phyloP scores from a whole-genome alignment of 148 eudicot genomes.

The Oxyria digyna region DNA sequence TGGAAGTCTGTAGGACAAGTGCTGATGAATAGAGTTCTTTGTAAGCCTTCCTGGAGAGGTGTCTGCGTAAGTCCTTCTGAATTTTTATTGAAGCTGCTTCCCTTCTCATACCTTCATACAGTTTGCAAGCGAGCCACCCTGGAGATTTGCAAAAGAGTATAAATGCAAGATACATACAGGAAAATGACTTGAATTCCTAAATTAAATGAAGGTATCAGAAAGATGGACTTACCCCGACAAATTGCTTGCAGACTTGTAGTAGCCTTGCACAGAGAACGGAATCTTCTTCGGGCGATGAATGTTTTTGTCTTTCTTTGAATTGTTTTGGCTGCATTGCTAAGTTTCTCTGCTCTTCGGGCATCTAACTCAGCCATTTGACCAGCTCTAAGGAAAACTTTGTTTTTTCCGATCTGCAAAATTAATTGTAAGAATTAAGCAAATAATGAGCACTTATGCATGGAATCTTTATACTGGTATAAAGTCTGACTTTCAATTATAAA shows the following conservation, averaged over 20 bases:
- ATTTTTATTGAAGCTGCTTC: slow-evolving; percentile 71
- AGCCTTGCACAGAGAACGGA: slow-evolving; percentile 43
- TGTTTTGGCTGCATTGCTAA: slow-evolving; percentile 57
- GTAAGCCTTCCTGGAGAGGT: slow-evolving; percentile 45
- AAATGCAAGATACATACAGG: neutral
- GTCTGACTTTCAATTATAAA: neutral
- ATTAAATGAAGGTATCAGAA: neutral
- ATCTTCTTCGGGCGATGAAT: slow-evolving; percentile 48
- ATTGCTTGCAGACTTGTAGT: slow-evolving; percentile 48
- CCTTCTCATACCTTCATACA: slow-evolving; percentile 47
- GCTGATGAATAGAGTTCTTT: slow-evolving; percentile 34
- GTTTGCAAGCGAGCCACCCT: slow-evolving; percentile 68
- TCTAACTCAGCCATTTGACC: slow-evolving; percentile 98
- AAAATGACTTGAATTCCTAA: neutral
- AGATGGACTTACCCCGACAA: slow-evolving; percentile 49
- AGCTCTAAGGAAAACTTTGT: slow-evolving; percentile 86
- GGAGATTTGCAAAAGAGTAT: slow-evolving; percentile 3
- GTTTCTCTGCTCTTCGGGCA: slow-evolving; percentile 63
- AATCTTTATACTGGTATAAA: neutral
- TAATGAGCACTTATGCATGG: neutral
- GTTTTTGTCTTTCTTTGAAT: slow-evolving; percentile 71
- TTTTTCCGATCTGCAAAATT: slow-evolving; percentile 68
- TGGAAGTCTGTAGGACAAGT: slow-evolving; percentile 57
- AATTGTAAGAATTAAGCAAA: neutral
- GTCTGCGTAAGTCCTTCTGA: slow-evolving; percentile 65